Base-by-base conservation (phyloP, 2,329 filamentous ascomycete species). In the Diplodia seriata region DNA sequence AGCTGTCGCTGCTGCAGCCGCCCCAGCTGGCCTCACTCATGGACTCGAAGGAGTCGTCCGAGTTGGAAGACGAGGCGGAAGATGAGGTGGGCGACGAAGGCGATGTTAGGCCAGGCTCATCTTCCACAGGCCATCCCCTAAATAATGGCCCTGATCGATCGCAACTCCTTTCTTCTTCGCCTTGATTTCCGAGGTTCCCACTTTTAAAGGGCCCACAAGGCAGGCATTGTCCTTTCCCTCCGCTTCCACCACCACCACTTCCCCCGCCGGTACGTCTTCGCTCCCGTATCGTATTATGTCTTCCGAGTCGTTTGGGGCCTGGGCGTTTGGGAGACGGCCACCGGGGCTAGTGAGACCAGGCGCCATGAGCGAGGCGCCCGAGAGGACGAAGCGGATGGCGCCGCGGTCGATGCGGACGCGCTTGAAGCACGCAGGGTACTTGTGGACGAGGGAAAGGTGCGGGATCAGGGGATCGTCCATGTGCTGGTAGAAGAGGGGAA, bases 211-310 rank as follows among this genome's bases (percentile, higher is more conserved):
- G 0, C 95, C 95, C 0, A 99, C 90, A 67, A 97, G 87, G 79
- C 94, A 97, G 6, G 93, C 92, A 82, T 94, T 89, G 74, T 91
- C 87, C 84, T 99, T 99, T 8, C 95, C 95, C 85, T 99, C 95
- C 0, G 95, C 93, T 82, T 90, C 89, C 20, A 99, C 87, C 5
- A 94, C 92, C 8, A 97, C 95, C 1, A 95, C 90, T 77, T 92
- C 88, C 0, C 94, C 95, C 75, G 90, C 89, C 71, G 87, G 85
- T 71, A 97, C 78, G 78, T 95, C 93, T 84, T 87, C 88, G 83
- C 76, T 78, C 4, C 79, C 84, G 71, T 85, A 85, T 51, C 59
- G 59, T 38, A 51, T 63, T 38, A 18, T n/a, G 69, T 76, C 79
- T 51, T 80, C 81, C 23, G 81, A 79, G 18, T 77, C 79, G 6